These are phyloP conservation scores for Erythrophleum fordii DNA, from an alignment of 306 rosid genomes.

Conservation along the genomic window DNA sequence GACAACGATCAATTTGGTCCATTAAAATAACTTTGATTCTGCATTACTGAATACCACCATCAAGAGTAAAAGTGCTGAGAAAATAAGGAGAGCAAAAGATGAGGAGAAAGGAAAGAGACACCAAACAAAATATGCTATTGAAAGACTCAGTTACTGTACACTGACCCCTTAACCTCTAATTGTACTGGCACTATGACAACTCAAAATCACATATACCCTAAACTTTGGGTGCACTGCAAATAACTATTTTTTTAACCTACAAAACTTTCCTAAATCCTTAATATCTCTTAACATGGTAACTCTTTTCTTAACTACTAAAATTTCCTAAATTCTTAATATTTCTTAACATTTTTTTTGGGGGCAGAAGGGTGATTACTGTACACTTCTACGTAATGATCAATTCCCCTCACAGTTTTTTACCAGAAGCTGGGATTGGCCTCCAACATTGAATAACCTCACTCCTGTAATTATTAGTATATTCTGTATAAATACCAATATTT, in stretches of 20 bases:
- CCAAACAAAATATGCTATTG: not conserved
- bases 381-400: not conserved
- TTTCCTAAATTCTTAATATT: not conserved
- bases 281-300: not conserved
- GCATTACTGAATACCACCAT: too few species aligned
- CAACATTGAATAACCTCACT: too few species aligned
- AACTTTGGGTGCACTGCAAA: not conserved
- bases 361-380: not conserved
- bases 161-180: not conserved
- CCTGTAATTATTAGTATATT: too few species aligned
- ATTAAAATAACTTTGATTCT: too few species aligned
- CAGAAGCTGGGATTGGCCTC: too few species aligned
- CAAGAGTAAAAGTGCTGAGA: not conserved
- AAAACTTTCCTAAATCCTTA: not conserved
- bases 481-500: too few species aligned
- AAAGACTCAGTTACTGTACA: not conserved
- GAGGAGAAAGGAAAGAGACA: not conserved
- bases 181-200: not conserved
- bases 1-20: too few species aligned
- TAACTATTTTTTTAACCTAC: not conserved
- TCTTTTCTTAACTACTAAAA: not conserved
- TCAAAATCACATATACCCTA: not conserved
- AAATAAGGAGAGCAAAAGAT: not conserved
- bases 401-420: too few species aligned
- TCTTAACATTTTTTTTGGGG: too few species aligned